A percentile compares a stretch with the other conserved stretches of the same genome.
Conservation (phyloP, 2,329 filamentous ascomycete genomes). For the Colletotrichum brevisporum region DNA sequence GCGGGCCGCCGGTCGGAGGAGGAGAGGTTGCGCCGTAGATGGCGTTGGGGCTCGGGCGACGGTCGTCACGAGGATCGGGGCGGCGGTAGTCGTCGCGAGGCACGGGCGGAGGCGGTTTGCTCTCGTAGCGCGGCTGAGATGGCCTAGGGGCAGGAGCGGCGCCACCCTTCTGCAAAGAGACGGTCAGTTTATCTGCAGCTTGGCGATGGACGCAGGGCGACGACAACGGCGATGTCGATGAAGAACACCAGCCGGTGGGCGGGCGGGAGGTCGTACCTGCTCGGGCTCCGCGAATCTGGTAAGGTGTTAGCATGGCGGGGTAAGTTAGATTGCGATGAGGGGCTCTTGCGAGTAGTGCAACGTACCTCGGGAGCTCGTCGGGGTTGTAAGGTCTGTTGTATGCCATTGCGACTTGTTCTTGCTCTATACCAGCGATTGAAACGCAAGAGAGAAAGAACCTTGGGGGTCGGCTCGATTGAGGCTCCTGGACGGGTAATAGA, state of each 20-base stretch:
- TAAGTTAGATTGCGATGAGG: conserved; percentile 30
- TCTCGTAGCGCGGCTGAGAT: conserved; percentile 60
- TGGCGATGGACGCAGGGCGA: conserved; percentile 42
- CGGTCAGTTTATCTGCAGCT: conserved; percentile 27
- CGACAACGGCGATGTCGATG: conserved; percentile 13
- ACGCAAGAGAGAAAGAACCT: conserved; percentile 9
- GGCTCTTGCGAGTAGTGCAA: conserved; percentile 43
- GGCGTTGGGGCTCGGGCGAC: conserved; percentile 45
- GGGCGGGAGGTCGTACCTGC: conserved; percentile 61
- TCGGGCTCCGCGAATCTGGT: conserved; percentile 82
- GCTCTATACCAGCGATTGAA: conserved; percentile 8
- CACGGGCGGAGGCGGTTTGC: conserved; percentile 61
- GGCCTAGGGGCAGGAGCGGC: conserved; percentile 37
- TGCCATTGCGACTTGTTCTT: conserved; percentile 75
- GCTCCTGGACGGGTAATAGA: conserved; percentile 27
- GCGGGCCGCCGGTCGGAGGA: conserved; percentile 61
- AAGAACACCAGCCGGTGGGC: conserved; percentile 19
- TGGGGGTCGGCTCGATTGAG: conserved; percentile 18
- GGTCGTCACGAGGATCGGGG: conserved; percentile 42
- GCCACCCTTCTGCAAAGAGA: conserved; percentile 41
- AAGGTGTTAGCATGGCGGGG: conserved; percentile 45
- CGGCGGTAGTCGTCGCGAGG: conserved; percentile 50
- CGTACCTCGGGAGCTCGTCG: conserved; percentile 92
- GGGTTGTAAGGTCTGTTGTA: conserved; percentile 96
- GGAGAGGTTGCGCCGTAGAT: conserved; percentile 66